Evolutionary conservation across 176 grass and related monocot genomes (phyloP), one percentile per base, ranked within the genome.

Genomic region (Musa acuminata): DNA sequence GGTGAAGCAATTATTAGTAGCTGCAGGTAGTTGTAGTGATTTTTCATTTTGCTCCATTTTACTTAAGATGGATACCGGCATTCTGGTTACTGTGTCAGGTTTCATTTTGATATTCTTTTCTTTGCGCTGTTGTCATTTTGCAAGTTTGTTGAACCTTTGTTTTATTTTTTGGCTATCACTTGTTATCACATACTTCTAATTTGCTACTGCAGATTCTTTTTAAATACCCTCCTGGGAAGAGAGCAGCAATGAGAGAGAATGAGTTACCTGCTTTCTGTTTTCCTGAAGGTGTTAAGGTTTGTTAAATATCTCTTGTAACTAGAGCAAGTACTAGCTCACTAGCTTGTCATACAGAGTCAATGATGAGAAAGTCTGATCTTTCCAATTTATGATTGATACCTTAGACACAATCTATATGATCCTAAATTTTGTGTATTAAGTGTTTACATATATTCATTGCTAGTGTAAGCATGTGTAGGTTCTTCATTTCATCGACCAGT

Each of bases 241-340:
- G 51, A 73, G 78, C 74, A 16, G 90, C 89, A 69, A 89, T 87
- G 78, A 84, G 88, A 71, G 95, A 91, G 84, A 62, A 51, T 73
- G 95, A 94, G 82, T 80, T 99, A 63, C 95, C 95, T 70, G 77
- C 88, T 19, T 99, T 99, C 75, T 99, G 95, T 87, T 99, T 99
- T 73, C 95, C 95, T 65, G 90, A 99, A 73, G 90, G 95, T 69
- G 90, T 99, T 78, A 93, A 94, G 95, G 95, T 99, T 80, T 67
- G 87, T 11, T 29, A n/a, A 12, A 26, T 49, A 8, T 27, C 27
- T 69, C 29, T 17, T 68, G 13, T 29, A 43, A 16, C 48, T 69
- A 69, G 29, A 17, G 6, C 16, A 14, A 43, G 27, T 69, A 43
- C 35, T 43, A 43, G 0, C 35, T 43, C 35, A 43, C 4, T 43